Evolutionary conservation across 73 alveolate species (phyloP).

Genomic region (Uronychia setigera): DNA sequence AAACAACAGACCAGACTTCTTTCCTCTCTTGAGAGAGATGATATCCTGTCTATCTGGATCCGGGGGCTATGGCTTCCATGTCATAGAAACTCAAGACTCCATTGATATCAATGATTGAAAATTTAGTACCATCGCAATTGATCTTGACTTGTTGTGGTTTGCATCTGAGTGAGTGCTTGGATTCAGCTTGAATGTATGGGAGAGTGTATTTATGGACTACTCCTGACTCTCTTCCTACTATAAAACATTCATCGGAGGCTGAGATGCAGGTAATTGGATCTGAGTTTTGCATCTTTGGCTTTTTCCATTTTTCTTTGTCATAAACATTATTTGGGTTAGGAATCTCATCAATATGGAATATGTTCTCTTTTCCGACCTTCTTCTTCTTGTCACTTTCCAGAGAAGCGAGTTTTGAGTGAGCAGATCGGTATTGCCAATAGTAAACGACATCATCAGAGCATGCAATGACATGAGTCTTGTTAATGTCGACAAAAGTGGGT

Average conservation of each 20-base stretch:
- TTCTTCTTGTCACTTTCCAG: slow-evolving; percentile 75
- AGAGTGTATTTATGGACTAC: slow-evolving; percentile 86
- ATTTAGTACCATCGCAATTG: slow-evolving; percentile 81
- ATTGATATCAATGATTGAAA: slow-evolving; percentile 82
- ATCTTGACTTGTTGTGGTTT: slow-evolving; percentile 72
- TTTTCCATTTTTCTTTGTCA: slow-evolving; percentile 79
- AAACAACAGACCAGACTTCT: slow-evolving; percentile 98
- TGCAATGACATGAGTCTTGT: slow-evolving; percentile 96
- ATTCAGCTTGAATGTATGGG: slow-evolving; percentile 83
- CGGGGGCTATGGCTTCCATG: slow-evolving; percentile 53
- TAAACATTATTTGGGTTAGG: slow-evolving; percentile 87
- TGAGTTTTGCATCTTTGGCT: slow-evolving; percentile 73
- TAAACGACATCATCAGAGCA: slow-evolving; percentile 86
- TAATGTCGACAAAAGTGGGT: slow-evolving; percentile 97
- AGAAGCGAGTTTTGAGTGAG: slow-evolving; percentile 54
- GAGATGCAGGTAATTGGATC: slow-evolving; percentile 97
- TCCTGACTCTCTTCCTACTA: slow-evolving; percentile 94
- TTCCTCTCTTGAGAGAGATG: slow-evolving; percentile 79
- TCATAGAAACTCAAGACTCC: slow-evolving; percentile 80
- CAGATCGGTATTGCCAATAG: slow-evolving; percentile 79
- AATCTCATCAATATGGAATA: slow-evolving; percentile 94
- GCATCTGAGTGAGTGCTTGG: slow-evolving; percentile 65
- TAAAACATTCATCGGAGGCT: slow-evolving; percentile 93
- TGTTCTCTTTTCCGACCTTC: slow-evolving; percentile 95
- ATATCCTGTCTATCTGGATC: slow-evolving; percentile 31